phyloP scores from a whole-genome alignment of 2,329 filamentous ascomycete species.

The Verticillium dahliae region DNA sequence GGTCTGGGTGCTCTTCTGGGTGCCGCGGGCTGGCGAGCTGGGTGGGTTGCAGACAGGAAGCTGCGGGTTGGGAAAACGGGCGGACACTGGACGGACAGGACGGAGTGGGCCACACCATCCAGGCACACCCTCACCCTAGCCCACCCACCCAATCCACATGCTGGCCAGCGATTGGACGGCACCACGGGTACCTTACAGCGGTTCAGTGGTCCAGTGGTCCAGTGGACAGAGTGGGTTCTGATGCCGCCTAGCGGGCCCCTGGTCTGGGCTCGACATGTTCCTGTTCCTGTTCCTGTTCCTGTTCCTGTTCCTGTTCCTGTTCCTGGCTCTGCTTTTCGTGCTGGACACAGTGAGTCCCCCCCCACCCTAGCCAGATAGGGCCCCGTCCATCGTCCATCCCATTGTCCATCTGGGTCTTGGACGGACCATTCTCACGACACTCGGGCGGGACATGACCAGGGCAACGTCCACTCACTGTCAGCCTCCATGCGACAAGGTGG shows the following conservation, averaged over 20 bases:
- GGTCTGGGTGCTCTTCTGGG: neutral
- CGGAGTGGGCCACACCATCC: neutral
- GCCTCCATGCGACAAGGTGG: neutral
- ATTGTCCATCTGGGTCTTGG: neutral
- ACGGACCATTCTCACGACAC: neutral
- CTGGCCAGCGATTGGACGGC: neutral
- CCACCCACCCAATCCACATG: neutral
- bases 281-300: neutral
- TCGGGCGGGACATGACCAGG: neutral
- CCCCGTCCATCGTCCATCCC: neutral
- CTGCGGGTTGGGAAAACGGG: neutral
- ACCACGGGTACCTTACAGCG: neutral
- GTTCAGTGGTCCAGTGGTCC: neutral
- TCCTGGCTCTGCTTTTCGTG: neutral
- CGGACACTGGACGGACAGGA: neutral
- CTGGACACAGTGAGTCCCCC: neutral
- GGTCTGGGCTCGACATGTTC: neutral
- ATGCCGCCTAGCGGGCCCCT: neutral
- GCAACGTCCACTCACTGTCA: neutral
- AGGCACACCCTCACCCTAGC: neutral
- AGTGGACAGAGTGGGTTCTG: neutral
- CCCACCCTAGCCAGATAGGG: neutral
- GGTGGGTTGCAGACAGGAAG: neutral
- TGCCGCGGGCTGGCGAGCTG: neutral
- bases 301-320: too few relatives aligned